Evolutionary conservation across 2,329 filamentous ascomycete species (phyloP).

Genomic region (Achaetomium macrosporum): DNA sequence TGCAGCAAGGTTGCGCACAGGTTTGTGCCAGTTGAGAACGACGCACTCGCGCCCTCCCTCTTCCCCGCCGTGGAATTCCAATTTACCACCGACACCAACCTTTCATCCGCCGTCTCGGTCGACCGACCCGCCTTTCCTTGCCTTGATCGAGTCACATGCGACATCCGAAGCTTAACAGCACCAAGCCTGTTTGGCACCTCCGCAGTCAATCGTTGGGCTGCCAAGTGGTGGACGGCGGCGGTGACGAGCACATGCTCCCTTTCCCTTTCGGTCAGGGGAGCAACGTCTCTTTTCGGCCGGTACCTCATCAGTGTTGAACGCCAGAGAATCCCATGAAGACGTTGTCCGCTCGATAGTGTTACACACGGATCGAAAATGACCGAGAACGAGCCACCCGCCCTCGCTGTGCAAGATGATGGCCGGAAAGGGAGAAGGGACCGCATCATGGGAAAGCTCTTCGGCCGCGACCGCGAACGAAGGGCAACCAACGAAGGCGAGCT

Average conservation of each 20-base stretch:
- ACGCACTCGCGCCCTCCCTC: background rate
- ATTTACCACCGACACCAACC: background rate
- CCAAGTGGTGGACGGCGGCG: slow-evolving; percentile 7
- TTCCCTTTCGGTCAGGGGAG: slow-evolving; percentile 17
- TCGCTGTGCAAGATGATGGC: slow-evolving; percentile 35
- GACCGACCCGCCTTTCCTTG: slow-evolving; percentile 5
- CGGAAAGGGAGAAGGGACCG: slow-evolving; percentile 45
- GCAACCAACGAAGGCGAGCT: slow-evolving; percentile 40
- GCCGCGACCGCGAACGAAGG: slow-evolving; percentile 33
- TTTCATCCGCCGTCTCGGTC: slow-evolving; percentile 1
- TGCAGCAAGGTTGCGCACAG: background rate
- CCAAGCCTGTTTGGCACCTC: slow-evolving; percentile 18
- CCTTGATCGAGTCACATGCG: slow-evolving; percentile 17
- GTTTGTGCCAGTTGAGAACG: background rate
- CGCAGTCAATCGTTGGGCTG: slow-evolving; percentile 20
- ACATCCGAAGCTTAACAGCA: slow-evolving; percentile 11
- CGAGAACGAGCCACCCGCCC: slow-evolving; percentile 40
- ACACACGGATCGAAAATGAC: slow-evolving; percentile 28
- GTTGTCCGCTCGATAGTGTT: slow-evolving; percentile 3
- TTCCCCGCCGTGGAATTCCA: background rate
- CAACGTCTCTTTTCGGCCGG: slow-evolving; percentile 1
- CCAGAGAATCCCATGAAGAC: slow-evolving; percentile 18
- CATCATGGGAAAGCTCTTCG: slow-evolving; percentile 59
- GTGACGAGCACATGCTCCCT: slow-evolving; percentile 21
- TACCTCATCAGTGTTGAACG: slow-evolving; percentile 2